Percentiles rank a stretch among this genome's conserved stretches.
Conservation (phyloP, 2,329 filamentous ascomycete genomes). For the Beauveria caledonica region DNA sequence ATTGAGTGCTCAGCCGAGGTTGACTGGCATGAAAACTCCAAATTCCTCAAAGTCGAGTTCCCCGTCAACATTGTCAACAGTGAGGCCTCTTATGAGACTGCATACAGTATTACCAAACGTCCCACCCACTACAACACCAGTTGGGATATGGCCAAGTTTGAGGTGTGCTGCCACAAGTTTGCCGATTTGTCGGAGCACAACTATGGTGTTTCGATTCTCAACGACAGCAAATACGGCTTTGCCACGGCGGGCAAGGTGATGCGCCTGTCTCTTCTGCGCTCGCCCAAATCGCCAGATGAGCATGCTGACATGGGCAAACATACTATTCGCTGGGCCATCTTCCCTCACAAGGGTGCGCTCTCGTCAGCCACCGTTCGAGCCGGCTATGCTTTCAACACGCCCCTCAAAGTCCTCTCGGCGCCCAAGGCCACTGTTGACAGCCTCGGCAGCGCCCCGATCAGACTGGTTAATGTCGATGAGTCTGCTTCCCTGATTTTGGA, state of each 20-base stretch:
- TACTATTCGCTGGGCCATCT: constrained; percentile 79
- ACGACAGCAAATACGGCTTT: constrained; percentile 95
- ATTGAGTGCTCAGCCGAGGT: constrained; percentile 78
- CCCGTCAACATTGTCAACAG: constrained; percentile 86
- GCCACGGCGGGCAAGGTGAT: constrained; percentile 83
- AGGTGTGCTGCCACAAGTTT: constrained; percentile 93
- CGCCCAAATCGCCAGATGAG: constrained; percentile 86
- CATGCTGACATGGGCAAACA: constrained; percentile 92
- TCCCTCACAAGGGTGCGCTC: constrained; percentile 71
- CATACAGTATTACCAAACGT: constrained; percentile 79
- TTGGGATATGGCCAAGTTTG: constrained; percentile 97
- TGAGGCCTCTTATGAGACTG: constrained; percentile 90
- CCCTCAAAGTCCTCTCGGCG: constrained; percentile 40
- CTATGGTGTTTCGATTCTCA: constrained; percentile 87
- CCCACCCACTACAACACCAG: constrained; percentile 97
- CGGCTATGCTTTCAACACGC: constrained; percentile 85
- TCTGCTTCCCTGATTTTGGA: constrained; percentile 67
- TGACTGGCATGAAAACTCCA: constrained; percentile 96
- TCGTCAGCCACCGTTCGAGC: constrained; percentile 68
- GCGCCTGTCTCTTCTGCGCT: constrained; percentile 77
- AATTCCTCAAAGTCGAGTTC: constrained; percentile 98
- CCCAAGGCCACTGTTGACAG: constrained; percentile 20
- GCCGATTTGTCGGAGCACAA: constrained; percentile 81
- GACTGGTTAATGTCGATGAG: constrained; percentile 50
- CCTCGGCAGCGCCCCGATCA: constrained; percentile 43